These are phyloP conservation scores for Ceriops tagal DNA, from an alignment of 345 rosid species.

Conservation along the genomic window DNA sequence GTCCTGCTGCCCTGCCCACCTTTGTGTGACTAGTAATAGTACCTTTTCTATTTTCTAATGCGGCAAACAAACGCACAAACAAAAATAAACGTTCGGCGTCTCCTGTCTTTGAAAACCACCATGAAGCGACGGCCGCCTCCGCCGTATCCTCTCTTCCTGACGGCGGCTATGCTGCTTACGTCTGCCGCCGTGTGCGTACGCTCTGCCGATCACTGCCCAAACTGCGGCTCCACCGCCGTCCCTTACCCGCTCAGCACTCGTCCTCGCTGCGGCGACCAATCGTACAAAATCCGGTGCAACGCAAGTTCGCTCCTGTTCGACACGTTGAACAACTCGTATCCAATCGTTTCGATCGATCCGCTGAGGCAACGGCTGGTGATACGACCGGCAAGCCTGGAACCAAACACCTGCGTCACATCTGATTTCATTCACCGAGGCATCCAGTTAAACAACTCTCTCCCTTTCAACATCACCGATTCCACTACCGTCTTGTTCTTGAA, in stretches of 20 bases:
- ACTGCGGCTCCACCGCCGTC: constrained; percentile 41
- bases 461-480: constrained; percentile 47
- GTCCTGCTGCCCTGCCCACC: no score
- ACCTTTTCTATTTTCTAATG: no score
- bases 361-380: constrained; percentile 34
- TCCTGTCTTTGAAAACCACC: no score
- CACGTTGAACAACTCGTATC: constrained; percentile 39
- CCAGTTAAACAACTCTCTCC: constrained; percentile 29
- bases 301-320: constrained; percentile 30
- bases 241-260: constrained; percentile 51
- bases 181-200: neutral
- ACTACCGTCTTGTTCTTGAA: constrained; percentile 45
- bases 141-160: neutral
- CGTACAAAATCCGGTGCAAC: constrained; percentile 40
- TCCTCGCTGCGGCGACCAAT: constrained; percentile 45
- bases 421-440: constrained; percentile 30
- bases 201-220: constrained; percentile 35
- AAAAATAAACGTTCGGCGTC: no score
- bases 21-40: no score
- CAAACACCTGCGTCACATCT: constrained; percentile 36
- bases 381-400: constrained; percentile 25
- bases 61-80: no score
- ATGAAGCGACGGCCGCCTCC: neutral
- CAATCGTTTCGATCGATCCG: constrained; percentile 33
- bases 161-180: neutral